phyloP scores from a whole-genome alignment of 495 filamentous ascomycete genomes.

The Daldinia grandis region DNA sequence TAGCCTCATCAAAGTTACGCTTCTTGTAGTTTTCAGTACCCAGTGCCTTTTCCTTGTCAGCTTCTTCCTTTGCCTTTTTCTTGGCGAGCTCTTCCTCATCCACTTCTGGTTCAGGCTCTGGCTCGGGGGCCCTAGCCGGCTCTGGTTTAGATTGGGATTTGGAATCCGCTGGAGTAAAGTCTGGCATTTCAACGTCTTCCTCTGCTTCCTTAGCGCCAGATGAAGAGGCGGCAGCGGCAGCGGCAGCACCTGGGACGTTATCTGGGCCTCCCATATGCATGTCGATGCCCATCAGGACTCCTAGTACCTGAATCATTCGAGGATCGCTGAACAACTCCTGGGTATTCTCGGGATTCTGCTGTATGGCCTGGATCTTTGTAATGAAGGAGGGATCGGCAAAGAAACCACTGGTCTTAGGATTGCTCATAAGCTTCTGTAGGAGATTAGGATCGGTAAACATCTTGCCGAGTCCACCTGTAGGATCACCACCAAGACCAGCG shows the following conservation, averaged over 20 bases:
- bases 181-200: slow-evolving; percentile 83
- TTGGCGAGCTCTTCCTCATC: slow-evolving; percentile 84
- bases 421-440: slow-evolving; percentile 86
- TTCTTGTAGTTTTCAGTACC: slow-evolving; percentile 98
- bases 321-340: slow-evolving; percentile 87
- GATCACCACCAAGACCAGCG: slow-evolving; percentile 61
- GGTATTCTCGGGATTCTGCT: slow-evolving; percentile 80
- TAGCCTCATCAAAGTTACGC: slow-evolving; percentile 91
- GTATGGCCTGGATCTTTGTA: slow-evolving; percentile 81
- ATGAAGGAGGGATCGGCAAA: slow-evolving; percentile 91
- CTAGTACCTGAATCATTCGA: slow-evolving; percentile 91
- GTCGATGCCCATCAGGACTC: slow-evolving; percentile 91
- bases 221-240: slow-evolving; percentile 49
- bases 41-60: slow-evolving; percentile 92
- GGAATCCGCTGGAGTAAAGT: slow-evolving; percentile 58
- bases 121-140: slow-evolving; percentile 63
- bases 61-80: slow-evolving; percentile 89
- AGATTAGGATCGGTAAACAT: slow-evolving; percentile 95
- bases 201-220: slow-evolving; percentile 61
- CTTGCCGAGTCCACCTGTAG: slow-evolving; percentile 77
- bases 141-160: slow-evolving; percentile 56
- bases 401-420: slow-evolving; percentile 88
- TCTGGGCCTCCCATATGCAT: slow-evolving; percentile 79
- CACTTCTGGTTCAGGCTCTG: slow-evolving; percentile 69
- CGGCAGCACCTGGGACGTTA: slow-evolving; percentile 55